These are phyloP conservation scores for Mycocalia duriaeana DNA, from an alignment of 1,284 basidiomycete genomes.

Conservation along the genomic window DNA sequence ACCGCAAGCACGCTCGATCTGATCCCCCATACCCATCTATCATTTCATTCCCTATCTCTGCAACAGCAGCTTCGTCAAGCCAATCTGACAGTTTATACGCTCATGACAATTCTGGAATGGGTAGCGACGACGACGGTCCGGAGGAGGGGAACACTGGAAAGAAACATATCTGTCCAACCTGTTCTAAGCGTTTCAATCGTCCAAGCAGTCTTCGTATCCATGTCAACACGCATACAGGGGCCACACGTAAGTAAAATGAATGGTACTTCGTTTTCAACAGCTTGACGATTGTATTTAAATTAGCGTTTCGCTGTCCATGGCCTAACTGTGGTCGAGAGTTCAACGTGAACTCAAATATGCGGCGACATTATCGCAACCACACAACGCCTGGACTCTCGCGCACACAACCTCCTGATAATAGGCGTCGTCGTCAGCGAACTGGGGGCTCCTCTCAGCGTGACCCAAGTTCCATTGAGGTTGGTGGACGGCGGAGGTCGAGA, in stretches of 20 bases:
- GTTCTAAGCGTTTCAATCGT: constrained; percentile 69
- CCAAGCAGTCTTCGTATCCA: constrained; percentile 74
- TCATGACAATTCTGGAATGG: constrained; percentile 16
- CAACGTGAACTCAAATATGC: constrained; percentile 80
- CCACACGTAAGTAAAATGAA: constrained; percentile 54
- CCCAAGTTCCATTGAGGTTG: background rate
- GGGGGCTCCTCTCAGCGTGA: background rate
- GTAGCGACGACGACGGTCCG: constrained; percentile 24
- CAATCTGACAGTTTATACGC: constrained; percentile 5
- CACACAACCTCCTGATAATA: constrained; percentile 17
- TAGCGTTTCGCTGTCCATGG: constrained; percentile 72
- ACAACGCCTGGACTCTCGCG: constrained; percentile 25
- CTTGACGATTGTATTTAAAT: constrained; percentile 5
- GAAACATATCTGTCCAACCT: constrained; percentile 61
- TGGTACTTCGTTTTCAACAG: background rate
- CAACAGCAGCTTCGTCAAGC: background rate
- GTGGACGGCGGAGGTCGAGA: background rate
- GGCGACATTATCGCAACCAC: constrained; percentile 71
- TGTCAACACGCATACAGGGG: constrained; percentile 74
- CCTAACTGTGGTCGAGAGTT: constrained; percentile 71
- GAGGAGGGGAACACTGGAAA: constrained; percentile 29
- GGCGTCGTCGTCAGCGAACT: constrained; percentile 19
- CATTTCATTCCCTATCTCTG: constrained; percentile 13
- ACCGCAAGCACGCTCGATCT: too few species aligned
- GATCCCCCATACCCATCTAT: constrained; percentile 13